phyloP scores from a whole-genome alignment of 228 moss, liverwort and hornwort species.

The Sphagnum magellanicum region DNA sequence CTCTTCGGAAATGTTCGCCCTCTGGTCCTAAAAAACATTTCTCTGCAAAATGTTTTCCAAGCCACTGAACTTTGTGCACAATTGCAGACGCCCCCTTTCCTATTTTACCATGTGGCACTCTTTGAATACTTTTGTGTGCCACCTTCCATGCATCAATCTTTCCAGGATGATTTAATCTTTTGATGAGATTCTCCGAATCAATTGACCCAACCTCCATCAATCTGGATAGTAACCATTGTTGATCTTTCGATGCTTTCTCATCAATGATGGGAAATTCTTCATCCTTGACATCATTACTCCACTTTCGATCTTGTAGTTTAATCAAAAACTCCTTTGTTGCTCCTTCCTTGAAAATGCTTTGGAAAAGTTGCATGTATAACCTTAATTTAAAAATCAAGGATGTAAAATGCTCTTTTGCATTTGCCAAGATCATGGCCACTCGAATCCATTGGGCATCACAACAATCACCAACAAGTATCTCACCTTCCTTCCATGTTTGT shows the following conservation, averaged over 20 bases:
- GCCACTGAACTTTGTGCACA: too few relatives aligned
- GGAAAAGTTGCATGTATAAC: not conserved
- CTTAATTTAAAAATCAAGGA: not conserved
- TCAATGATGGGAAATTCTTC: not conserved
- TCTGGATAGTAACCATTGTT: too few relatives aligned
- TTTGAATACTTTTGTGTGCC: not conserved
- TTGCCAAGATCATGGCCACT: not conserved
- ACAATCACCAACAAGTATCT: not conserved
- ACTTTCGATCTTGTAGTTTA: not conserved
- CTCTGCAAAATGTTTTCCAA: too few relatives aligned
- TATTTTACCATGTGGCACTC: not conserved
- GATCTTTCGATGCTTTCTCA: too few relatives aligned
- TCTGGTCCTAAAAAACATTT: too few relatives aligned
- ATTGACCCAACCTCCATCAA: not conserved
- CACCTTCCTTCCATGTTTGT: not conserved
- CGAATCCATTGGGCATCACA: not conserved
- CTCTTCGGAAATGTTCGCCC: too few relatives aligned
- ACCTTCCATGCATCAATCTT: not conserved
- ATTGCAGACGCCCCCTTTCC: too few relatives aligned
- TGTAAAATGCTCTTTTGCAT: not conserved
- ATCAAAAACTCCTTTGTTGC: not conserved
- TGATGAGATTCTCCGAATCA: not conserved
- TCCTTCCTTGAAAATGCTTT: not conserved
- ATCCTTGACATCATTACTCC: not conserved
- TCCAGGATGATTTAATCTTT: not conserved